Conservation (phyloP, 805 yeast genomes). For the Phaffomyces antillensis region DNA sequence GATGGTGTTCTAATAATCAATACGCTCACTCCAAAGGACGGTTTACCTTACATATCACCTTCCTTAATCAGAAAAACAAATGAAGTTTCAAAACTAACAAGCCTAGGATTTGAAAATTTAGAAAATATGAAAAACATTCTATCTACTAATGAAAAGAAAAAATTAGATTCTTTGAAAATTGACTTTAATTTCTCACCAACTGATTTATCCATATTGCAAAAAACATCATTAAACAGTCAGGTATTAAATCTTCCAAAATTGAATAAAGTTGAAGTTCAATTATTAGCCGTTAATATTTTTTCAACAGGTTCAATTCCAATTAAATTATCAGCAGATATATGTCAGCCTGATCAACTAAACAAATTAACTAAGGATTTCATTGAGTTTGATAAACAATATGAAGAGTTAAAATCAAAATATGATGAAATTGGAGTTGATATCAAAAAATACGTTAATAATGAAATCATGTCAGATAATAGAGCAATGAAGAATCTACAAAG, state of each 20-base stretch:
- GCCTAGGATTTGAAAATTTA: conserved; percentile 30
- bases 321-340: conserved; percentile 28
- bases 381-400: conserved; percentile 6
- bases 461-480: conserved; percentile 12
- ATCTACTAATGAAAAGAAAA: conserved; percentile 24
- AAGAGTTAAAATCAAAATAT: conserved; percentile 14
- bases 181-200: conserved; percentile 26
- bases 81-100: conserved; percentile 25
- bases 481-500: conserved; percentile 16
- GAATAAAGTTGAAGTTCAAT: conserved; percentile 21
- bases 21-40: conserved; percentile 26
- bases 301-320: conserved; percentile 35
- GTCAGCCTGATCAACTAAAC: conserved; percentile 12
- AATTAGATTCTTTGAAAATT: conserved; percentile 23
- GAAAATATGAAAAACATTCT: conserved; percentile 21
- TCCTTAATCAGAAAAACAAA: conserved; percentile 30
- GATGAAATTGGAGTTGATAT: conserved; percentile 4
- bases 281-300: conserved; percentile 28
- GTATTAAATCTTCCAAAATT: conserved; percentile 13
- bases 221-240: conserved; percentile 20
- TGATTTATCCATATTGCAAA: conserved; percentile 2
- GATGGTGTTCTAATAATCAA: conserved; percentile 27
- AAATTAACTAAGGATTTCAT: conserved; percentile 20
- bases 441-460: conserved; percentile 8
- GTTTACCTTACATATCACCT: conserved; percentile 33